Conservation (phyloP, 2,329 filamentous ascomycete species). For the Hymenoscyphus occultus region DNA sequence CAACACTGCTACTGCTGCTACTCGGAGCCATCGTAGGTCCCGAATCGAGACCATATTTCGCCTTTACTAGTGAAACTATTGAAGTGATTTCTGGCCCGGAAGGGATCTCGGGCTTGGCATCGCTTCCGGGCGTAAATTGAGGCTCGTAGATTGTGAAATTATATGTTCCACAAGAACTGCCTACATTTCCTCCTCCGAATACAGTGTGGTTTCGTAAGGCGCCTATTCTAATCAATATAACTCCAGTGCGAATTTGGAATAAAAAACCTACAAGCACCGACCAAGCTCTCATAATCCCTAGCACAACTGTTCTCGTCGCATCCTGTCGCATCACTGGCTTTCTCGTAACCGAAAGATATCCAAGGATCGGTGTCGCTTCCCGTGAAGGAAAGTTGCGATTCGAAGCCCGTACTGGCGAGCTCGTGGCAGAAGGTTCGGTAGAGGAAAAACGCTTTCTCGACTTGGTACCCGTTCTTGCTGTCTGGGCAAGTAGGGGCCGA, state of each 20-base stretch:
- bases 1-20: background rate
- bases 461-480: constrained; percentile 12
- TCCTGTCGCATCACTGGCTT: background rate
- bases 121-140: constrained; percentile 6
- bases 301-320: constrained; percentile 8
- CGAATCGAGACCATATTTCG: background rate
- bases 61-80: background rate
- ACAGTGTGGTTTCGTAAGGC: constrained; percentile 13
- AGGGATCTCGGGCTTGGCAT: constrained; percentile 5
- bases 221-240: background rate
- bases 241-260: background rate
- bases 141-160: constrained; percentile 17
- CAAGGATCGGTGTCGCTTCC: constrained; percentile 13
- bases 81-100: background rate
- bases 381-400: constrained; percentile 9
- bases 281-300: constrained; percentile 11
- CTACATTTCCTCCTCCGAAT: constrained; percentile 14
- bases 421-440: constrained; percentile 18
- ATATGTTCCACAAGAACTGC: constrained; percentile 15
- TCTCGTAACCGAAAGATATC: constrained; percentile 17
- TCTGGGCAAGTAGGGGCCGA: constrained; percentile 14
- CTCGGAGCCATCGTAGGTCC: background rate
- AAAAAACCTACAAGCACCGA: constrained; percentile 16
- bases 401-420: constrained; percentile 13
- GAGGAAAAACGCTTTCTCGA: constrained; percentile 14